These are phyloP conservation scores for Citrullus colocynthis DNA, from an alignment of 306 rosid species.

Conservation along the genomic window DNA sequence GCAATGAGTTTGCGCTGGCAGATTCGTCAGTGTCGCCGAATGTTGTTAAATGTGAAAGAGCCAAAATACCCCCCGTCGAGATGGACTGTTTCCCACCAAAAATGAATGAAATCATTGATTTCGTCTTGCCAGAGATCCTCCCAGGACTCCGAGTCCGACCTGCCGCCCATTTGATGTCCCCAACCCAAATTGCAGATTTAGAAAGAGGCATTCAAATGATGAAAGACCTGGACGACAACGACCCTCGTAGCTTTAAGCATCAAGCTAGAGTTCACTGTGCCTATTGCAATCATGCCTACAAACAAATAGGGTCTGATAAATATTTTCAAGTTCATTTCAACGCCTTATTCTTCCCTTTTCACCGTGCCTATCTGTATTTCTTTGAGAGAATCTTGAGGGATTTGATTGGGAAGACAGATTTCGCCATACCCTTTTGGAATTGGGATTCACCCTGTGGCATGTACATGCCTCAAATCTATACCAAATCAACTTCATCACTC, in stretches of 20 bases:
- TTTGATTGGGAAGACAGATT: slow-evolving; percentile 46
- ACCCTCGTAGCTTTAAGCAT: slow-evolving; percentile 60
- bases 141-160: slow-evolving; percentile 7
- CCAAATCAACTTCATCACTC: no score
- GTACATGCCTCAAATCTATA: slow-evolving; percentile 27
- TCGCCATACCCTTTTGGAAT: slow-evolving; percentile 66
- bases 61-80: not conserved
- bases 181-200: slow-evolving; percentile 33
- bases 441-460: slow-evolving; percentile 46
- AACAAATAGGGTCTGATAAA: slow-evolving; percentile 34
- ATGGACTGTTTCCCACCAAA: not conserved
- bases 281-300: slow-evolving; percentile 63
- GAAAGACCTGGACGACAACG: slow-evolving; percentile 44
- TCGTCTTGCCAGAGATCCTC: not conserved
- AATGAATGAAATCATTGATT: not conserved
- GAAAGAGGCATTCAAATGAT: slow-evolving; percentile 33
- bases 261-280: slow-evolving; percentile 76
- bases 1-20: not conserved
- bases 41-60: not conserved
- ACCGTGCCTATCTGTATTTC: slow-evolving; percentile 65
- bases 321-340: slow-evolving; percentile 50
- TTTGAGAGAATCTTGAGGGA: slow-evolving; percentile 52
- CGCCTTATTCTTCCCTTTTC: slow-evolving; percentile 77
- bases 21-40: not conserved
- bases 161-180: slow-evolving; percentile 36